Evolutionary conservation across 495 filamentous ascomycete genomes (phyloP).

Genomic region (Penicillium diatomitis): DNA sequence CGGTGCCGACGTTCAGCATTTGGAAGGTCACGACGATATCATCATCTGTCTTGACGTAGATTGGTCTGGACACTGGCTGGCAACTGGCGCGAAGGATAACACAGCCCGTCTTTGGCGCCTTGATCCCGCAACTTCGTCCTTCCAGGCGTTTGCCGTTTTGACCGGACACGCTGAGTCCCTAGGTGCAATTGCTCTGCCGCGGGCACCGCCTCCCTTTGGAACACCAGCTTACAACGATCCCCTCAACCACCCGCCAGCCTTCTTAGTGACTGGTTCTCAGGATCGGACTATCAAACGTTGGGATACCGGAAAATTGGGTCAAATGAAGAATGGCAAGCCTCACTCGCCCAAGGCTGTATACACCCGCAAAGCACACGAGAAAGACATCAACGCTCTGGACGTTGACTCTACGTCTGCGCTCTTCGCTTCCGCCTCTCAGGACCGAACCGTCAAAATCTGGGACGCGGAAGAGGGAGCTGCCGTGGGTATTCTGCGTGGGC

Average conservation of each 20-base stretch:
- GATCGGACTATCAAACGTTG: constrained; percentile 92
- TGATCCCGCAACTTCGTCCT: constrained; percentile 66
- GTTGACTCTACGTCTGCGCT: constrained; percentile 57
- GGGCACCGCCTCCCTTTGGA: constrained; percentile 48
- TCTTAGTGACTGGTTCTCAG: constrained; percentile 83
- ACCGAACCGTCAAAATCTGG: constrained; percentile 96
- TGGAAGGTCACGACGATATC: constrained; percentile 89
- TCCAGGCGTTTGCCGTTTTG: constrained; percentile 68
- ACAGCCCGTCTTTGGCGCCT: constrained; percentile 85
- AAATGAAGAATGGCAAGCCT: constrained; percentile 27
- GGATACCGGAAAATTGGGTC: constrained; percentile 50
- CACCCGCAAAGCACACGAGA: constrained; percentile 92
- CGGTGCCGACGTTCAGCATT: constrained; percentile 77
- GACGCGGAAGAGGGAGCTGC: constrained; percentile 78
- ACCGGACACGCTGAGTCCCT: constrained; percentile 91
- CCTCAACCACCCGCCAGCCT: constrained; percentile 69
- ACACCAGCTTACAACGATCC: constrained; percentile 58
- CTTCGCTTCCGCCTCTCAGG: constrained; percentile 93
- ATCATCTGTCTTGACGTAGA: constrained; percentile 91
- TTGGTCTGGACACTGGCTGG: constrained; percentile 95
- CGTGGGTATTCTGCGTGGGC: constrained; percentile 80
- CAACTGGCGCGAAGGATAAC: constrained; percentile 93
- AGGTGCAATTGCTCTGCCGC: constrained; percentile 81
- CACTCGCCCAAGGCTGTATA: constrained; percentile 51
- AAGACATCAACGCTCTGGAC: constrained; percentile 95